Evolutionary conservation across 805 yeast species (phyloP).

Genomic region (Myxozyma kluyveri): DNA sequence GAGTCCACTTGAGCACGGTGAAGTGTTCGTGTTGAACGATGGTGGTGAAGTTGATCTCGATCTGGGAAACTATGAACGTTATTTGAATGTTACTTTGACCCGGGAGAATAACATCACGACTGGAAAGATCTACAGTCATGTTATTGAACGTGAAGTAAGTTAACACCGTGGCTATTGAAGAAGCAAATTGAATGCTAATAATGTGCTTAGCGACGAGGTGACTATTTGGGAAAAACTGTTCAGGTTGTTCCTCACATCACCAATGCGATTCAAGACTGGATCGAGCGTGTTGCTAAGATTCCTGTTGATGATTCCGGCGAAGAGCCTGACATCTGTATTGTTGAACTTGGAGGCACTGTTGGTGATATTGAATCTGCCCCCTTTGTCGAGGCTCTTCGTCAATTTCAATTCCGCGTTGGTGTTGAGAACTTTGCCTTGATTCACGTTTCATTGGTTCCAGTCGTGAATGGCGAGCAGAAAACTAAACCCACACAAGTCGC

Average conservation of each 20-base stretch:
- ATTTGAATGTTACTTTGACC: constrained; percentile 88
- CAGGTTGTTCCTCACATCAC: constrained; percentile 99
- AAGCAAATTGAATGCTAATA: neutral
- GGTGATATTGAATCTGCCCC: constrained; percentile 99
- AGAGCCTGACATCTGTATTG: constrained; percentile 93
- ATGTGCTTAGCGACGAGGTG: constrained; percentile 72
- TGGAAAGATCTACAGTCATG: constrained; percentile 93
- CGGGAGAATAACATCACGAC: constrained; percentile 96
- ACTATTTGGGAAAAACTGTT: constrained; percentile 97
- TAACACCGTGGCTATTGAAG: neutral
- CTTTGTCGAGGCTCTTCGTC: constrained; percentile 97
- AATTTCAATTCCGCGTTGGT: constrained; percentile 97
- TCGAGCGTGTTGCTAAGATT: constrained; percentile 82
- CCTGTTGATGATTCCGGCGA: constrained; percentile 89
- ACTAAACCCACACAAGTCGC: constrained; percentile 99
- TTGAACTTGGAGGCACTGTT: constrained; percentile 96
- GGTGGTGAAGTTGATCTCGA: constrained; percentile 99
- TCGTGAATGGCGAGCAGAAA: constrained; percentile 97
- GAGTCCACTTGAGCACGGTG: constrained; percentile 99
- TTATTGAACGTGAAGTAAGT: constrained; percentile 72
- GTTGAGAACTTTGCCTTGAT: constrained; percentile 88
- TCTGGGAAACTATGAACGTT: constrained; percentile 96
- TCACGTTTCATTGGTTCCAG: constrained; percentile 96
- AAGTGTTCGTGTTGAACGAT: constrained; percentile 94
- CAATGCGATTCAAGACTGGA: constrained; percentile 97